These are phyloP conservation scores for Zizania palustris DNA, from an alignment of 202 grass and related monocot genomes.

Conservation along the genomic window DNA sequence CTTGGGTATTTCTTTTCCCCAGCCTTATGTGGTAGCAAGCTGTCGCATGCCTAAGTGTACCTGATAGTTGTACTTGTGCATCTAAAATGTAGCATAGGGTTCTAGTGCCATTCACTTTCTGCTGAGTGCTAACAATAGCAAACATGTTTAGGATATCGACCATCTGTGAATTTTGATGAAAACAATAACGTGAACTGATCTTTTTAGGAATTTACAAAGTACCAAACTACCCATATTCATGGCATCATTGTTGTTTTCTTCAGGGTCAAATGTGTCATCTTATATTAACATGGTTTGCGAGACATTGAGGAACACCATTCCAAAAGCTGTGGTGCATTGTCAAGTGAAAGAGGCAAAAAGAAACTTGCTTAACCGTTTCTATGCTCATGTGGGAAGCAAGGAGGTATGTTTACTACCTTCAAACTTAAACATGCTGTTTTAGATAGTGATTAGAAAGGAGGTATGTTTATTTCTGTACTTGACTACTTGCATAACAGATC, in stretches of 20 bases:
- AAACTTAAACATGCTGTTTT: neutral
- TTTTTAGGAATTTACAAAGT: neutral
- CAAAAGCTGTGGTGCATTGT: conserved; percentile 89
- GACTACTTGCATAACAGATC: neutral
- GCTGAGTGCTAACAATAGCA: neutral
- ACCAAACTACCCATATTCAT: neutral
- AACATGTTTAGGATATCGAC: conserved; percentile 1
- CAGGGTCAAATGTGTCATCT: conserved; percentile 95
- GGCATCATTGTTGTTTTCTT: neutral
- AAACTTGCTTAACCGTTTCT: conserved; percentile 89
- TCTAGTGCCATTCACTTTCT: neutral
- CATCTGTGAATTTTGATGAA: neutral
- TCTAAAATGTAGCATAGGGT: neutral
- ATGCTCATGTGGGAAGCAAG: conserved; percentile 90
- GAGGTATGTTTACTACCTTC: conserved; percentile 57
- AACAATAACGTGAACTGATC: neutral
- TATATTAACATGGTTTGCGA: conserved; percentile 97
- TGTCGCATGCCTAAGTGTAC: no score
- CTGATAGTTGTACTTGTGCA: neutral
- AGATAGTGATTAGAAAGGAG: neutral
- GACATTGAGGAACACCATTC: conserved; percentile 86
- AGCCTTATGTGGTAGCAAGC: no score
- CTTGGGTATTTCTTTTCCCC: neutral
- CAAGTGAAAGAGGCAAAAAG: conserved; percentile 96
- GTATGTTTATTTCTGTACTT: no score